These are phyloP conservation scores for Boletus mariae DNA, from an alignment of 1,284 basidiomycete species.

Conservation along the genomic window DNA sequence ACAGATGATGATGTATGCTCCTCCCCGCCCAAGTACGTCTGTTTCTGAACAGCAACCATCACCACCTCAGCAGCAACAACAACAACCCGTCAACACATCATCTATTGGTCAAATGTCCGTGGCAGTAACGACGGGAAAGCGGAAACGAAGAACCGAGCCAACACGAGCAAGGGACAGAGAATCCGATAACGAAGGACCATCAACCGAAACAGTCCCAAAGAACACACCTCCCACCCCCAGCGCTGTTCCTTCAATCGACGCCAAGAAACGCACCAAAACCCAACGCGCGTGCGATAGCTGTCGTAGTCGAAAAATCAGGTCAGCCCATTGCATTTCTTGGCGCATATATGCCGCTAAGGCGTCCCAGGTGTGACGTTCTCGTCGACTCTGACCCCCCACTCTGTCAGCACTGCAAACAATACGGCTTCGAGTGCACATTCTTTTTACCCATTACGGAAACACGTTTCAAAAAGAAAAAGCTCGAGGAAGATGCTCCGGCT, in stretches of 20 bases:
- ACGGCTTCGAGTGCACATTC: constrained; percentile 90
- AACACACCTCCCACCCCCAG: constrained; percentile 32
- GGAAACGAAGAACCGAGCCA: constrained; percentile 59
- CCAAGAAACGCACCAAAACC: constrained; percentile 87
- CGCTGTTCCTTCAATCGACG: constrained; percentile 41
- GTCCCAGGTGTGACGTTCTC: constrained; percentile 71
- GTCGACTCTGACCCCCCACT: constrained; percentile 68
- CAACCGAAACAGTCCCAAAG: constrained; percentile 42
- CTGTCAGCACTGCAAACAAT: constrained; percentile 87
- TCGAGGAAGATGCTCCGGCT: constrained; percentile 60
- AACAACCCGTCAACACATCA: constrained; percentile 29
- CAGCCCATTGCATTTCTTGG: constrained; percentile 18
- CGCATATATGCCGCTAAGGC: constrained; percentile 17
- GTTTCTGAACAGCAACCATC: constrained; percentile 26
- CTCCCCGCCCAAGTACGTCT: constrained; percentile 35
- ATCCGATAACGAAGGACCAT: constrained; percentile 59
- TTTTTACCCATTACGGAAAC: constrained; percentile 98
- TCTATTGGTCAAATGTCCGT: constrained; percentile 37
- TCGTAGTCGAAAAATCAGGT: constrained; percentile 90
- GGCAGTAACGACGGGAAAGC: constrained; percentile 43
- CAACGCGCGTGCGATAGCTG: constrained; percentile 89
- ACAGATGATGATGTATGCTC: constrained; percentile 65
- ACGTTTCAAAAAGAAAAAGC: constrained; percentile 92
- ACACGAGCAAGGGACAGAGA: constrained; percentile 42
- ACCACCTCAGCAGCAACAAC: constrained; percentile 20